These are phyloP conservation scores for Heterobasidion irregulare DNA, from an alignment of 1,284 basidiomycete genomes.

Conservation along the genomic window DNA sequence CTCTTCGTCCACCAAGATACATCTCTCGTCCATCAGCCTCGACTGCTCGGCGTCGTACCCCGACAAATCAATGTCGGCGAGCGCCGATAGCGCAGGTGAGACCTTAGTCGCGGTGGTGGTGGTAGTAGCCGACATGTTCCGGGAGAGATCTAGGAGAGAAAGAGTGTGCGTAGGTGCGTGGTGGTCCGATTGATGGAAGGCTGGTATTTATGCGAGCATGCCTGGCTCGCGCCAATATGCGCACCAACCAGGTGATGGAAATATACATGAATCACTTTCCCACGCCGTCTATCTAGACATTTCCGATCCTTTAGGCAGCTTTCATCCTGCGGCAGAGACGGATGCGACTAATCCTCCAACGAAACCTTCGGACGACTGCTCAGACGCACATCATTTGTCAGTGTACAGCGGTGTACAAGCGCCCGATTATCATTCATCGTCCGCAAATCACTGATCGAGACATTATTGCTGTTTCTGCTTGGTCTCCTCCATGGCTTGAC, in stretches of 20 bases:
- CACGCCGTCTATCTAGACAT: not conserved
- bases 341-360: not conserved
- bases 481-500: too few species aligned
- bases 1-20: constrained; percentile 90
- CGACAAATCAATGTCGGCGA: constrained; percentile 67
- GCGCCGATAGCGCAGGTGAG: constrained; percentile 47
- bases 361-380: not conserved
- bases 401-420: not conserved
- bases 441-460: too few species aligned
- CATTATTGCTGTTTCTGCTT: too few species aligned
- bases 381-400: not conserved
- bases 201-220: constrained; percentile 8
- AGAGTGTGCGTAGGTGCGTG: not conserved
- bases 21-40: constrained; percentile 94
- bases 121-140: constrained; percentile 17
- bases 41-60: constrained; percentile 76
- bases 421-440: too few species aligned
- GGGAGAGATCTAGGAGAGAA: constrained; percentile 1
- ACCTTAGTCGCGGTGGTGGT: constrained; percentile 30
- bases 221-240: not conserved
- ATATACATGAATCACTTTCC: constrained; percentile 3
- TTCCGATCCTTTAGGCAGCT: not conserved
- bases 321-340: not conserved
- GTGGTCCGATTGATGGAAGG: not conserved
- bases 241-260: not conserved